Evolutionary conservation across 1,284 basidiomycete species (phyloP).

Genomic region (Cutaneotrichosporon sp.): DNA sequence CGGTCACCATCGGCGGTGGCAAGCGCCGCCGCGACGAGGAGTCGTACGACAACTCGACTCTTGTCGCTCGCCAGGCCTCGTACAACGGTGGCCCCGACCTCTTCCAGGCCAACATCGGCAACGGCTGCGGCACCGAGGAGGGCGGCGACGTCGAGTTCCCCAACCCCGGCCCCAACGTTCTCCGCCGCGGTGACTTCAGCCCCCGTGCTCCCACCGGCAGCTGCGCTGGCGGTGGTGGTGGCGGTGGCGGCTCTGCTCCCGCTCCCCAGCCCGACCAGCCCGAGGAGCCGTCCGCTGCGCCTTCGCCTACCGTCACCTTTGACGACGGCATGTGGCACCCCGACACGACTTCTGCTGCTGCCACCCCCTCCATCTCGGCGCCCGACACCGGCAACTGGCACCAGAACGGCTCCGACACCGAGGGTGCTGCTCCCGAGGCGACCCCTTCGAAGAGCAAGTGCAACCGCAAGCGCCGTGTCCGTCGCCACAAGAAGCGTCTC

Average conservation of each 20-base stretch:
- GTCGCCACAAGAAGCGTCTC: constrained; percentile 1
- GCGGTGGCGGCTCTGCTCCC: background rate
- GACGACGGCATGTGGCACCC: background rate
- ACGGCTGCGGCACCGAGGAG: constrained; percentile 46
- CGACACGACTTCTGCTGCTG: background rate
- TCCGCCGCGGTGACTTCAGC: constrained; percentile 2
- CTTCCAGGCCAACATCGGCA: constrained; percentile 53
- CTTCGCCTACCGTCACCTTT: constrained; percentile 2
- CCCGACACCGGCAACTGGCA: background rate
- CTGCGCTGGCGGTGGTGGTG: constrained; percentile 5
- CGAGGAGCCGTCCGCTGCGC: background rate
- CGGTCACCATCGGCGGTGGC: constrained; percentile 48
- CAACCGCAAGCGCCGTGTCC: constrained; percentile 3
- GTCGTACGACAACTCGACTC: constrained; percentile 16
- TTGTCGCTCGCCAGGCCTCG: background rate
- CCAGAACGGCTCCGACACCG: background rate
- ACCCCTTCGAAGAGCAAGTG: background rate
- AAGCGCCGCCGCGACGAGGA: constrained; percentile 22
- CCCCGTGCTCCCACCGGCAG: constrained; percentile 6
- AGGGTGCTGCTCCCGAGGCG: background rate
- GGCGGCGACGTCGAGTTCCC: constrained; percentile 21
- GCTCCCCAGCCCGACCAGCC: background rate
- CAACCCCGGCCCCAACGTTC: constrained; percentile 23
- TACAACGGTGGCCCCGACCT: constrained; percentile 38
- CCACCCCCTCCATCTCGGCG: background rate